Evolutionary conservation across 352 stramenopile genomes (phyloP).

Genomic region (Nothophytophthora sp.): DNA sequence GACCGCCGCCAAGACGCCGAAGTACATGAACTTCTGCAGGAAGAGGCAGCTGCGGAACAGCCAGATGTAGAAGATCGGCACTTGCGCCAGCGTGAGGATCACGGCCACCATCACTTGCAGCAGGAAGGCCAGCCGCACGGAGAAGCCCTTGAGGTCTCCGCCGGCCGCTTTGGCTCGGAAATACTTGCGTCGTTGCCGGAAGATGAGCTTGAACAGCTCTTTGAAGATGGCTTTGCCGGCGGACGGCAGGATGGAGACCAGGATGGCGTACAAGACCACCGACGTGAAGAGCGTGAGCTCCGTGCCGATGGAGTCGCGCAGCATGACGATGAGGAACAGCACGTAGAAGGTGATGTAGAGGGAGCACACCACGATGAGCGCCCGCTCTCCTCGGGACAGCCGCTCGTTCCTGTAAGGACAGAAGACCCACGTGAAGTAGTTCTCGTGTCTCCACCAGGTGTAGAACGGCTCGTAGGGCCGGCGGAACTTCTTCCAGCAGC

Average conservation of each 20-base stretch:
- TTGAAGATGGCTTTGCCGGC: constrained; percentile 73
- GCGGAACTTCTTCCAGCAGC: constrained; percentile 70
- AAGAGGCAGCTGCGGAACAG: constrained; percentile 60
- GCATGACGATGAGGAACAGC: constrained; percentile 65
- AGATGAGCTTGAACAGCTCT: constrained; percentile 78
- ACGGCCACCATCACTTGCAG: constrained; percentile 55
- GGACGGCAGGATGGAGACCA: constrained; percentile 53
- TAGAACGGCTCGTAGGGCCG: constrained; percentile 66
- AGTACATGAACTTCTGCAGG: constrained; percentile 69
- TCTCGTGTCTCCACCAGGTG: constrained; percentile 76
- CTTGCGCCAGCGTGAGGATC: constrained; percentile 49
- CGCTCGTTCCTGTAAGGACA: constrained; percentile 68
- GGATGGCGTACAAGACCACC: constrained; percentile 52
- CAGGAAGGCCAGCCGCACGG: constrained; percentile 59
- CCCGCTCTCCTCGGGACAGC: constrained; percentile 55
- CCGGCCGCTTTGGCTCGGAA: constrained; percentile 50
- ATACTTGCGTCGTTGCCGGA: constrained; percentile 67
- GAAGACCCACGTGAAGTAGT: constrained; percentile 83
- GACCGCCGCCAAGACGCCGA: constrained; percentile 52
- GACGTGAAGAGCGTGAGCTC: constrained; percentile 40
- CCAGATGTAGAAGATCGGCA: constrained; percentile 73
- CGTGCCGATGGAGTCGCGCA: constrained; percentile 39
- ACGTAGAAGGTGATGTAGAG: constrained; percentile 82
- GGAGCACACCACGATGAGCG: constrained; percentile 67
- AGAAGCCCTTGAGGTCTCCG: constrained; percentile 48